Base-by-base conservation (phyloP, 2,329 filamentous ascomycete species). In the Aspergillus sp. region DNA sequence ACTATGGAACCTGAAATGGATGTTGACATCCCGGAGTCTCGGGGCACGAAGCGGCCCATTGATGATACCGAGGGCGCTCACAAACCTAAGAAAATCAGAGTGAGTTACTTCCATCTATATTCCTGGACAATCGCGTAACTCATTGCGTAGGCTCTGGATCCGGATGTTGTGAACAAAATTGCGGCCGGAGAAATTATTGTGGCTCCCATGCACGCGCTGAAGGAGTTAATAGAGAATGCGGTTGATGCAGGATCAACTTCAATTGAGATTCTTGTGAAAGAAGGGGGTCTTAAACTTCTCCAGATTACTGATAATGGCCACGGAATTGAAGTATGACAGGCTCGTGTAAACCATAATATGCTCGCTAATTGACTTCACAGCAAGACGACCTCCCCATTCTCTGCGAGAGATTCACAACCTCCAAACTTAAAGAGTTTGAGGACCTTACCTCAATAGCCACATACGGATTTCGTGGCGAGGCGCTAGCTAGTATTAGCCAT, bases 161-260 rank as follows among this genome's bases (percentile, higher is more conserved):
- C 90, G 62, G 89, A 95, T 77, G 95, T 99, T 21, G 90, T 99
- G 64, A 99, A 98, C 80, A 99, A 98, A 75, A 99, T 99, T 65
- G 95, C 95, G 1, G 95, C 95, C 0, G 95, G 95, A 19, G 95
- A 99, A 75, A 99, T 99, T 68, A 99, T 99, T 60, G 92, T 99
- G 49, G 93, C 95, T 2, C 96, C 95, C 0, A 92, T 97, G 27
- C 91, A 99, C 74, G 95, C 96, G 3, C 77, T 99, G 57, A 99
- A 99, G 75, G 95, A 99, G 73, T 80, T 99, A 50, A 92, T 99
- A 12, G 95, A 99, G 73, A 99, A 99, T 68, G 89, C 95, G 4
- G 92, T 99, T 15, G 96, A 99, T 76, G 95, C 96, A n/a, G 93
- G 95, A 5, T 90, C 95, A 3, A 98, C 95, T 0, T 86, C 89